phyloP scores from a whole-genome alignment of 805 yeast genomes.

The Priceomyces melissophilus region DNA sequence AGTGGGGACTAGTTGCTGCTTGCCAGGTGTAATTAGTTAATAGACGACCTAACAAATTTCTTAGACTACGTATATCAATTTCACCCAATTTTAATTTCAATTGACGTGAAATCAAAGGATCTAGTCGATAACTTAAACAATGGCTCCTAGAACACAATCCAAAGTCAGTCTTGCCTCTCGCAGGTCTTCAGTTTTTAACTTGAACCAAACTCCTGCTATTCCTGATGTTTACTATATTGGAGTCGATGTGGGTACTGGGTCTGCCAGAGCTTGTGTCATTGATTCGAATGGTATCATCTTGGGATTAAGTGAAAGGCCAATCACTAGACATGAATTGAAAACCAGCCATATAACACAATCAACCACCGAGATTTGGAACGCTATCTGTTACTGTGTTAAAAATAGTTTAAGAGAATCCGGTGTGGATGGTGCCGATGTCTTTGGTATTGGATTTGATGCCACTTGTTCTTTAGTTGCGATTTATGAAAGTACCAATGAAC shows the following conservation, averaged over 20 bases:
- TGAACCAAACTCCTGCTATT: conserved; percentile 37
- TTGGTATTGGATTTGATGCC: conserved; percentile 95
- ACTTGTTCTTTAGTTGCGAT: conserved; percentile 92
- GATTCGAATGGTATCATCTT: conserved; percentile 80
- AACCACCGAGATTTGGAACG: conserved; percentile 87
- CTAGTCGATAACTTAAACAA: too few species aligned
- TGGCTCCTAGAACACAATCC: conserved; percentile 12
- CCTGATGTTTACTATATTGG: conserved; percentile 64
- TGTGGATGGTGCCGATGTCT: conserved; percentile 61
- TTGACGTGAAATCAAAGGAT: too few species aligned
- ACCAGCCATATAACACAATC: conserved; percentile 80
- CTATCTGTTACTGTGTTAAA: conserved; percentile 78
- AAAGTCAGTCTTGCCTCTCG: conserved; percentile 40
- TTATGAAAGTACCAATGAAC: conserved; percentile 58
- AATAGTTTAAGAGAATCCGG: conserved; percentile 71
- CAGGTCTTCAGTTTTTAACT: conserved; percentile 36
- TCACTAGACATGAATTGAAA: conserved; percentile 71
- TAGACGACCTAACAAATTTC: too few species aligned
- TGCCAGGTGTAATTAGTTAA: too few species aligned
- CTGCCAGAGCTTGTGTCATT: conserved; percentile 91
- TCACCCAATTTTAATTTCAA: too few species aligned
- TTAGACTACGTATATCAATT: too few species aligned
- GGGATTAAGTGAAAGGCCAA: conserved; percentile 74
- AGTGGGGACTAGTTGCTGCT: too few species aligned
- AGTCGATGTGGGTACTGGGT: conserved; percentile 96